Conservation (phyloP, 2,329 filamentous ascomycete genomes). For the Trichoderma sp. region DNA sequence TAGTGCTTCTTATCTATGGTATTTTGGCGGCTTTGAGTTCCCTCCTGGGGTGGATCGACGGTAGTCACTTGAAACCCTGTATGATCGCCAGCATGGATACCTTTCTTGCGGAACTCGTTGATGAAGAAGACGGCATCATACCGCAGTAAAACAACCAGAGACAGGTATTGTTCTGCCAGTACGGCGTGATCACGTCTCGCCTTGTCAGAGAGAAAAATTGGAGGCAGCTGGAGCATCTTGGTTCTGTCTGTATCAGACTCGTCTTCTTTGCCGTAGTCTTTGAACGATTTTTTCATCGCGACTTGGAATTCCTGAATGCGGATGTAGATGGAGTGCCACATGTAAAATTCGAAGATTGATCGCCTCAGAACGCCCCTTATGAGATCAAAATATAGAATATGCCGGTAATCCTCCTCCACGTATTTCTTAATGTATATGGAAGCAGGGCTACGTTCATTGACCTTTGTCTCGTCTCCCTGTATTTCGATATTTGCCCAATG, state of each 20-base stretch:
- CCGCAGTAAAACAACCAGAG: conserved; percentile 18
- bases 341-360: not conserved
- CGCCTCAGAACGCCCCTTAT: not conserved
- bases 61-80: conserved; percentile 21
- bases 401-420: not conserved
- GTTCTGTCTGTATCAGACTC: not conserved
- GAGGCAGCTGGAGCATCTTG: not conserved
- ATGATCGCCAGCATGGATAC: conserved; percentile 28
- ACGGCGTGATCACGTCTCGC: not conserved
- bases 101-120: conserved; percentile 28
- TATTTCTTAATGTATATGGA: not conserved
- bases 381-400: not conserved
- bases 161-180: not conserved
- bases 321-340: not conserved
- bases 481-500: not conserved
- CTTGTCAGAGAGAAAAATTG: not conserved
- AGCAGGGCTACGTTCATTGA: not conserved
- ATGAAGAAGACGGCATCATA: conserved; percentile 27
- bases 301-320: not conserved
- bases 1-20: not conserved
- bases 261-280: not conserved
- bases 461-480: not conserved
- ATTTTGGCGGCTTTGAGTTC: not conserved
- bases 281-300: not conserved
- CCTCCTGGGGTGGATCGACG: not conserved